Conservation (phyloP, 1,139 yeast species). For the Geotrichum phurueaensis region DNA sequence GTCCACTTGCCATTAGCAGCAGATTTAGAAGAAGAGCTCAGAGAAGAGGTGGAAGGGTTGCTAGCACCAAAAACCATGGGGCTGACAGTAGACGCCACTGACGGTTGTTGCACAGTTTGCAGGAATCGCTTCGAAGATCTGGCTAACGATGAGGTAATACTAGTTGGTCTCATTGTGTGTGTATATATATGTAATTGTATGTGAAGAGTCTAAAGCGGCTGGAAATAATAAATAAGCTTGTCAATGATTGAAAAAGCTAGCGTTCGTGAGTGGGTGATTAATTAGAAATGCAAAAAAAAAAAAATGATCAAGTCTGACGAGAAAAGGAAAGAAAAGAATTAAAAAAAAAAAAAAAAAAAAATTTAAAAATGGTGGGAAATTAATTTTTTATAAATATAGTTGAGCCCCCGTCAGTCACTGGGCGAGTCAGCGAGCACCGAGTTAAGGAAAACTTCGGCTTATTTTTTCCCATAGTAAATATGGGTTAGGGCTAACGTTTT, state of each 20-base stretch:
- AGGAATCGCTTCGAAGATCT: slow-evolving; percentile 18
- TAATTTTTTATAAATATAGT: not conserved
- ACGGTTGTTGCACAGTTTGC: slow-evolving; percentile 18
- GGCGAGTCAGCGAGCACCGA: not conserved
- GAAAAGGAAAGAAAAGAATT: not conserved
- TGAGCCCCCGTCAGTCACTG: not conserved
- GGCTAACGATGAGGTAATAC: slow-evolving; percentile 6
- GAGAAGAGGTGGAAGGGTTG: not conserved
- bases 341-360: not conserved
- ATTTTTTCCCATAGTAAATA: not conserved
- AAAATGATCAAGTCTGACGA: not conserved
- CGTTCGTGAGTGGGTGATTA: not conserved
- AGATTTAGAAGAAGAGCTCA: not conserved
- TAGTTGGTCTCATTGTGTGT: slow-evolving; percentile 17
- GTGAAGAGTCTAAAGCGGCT: not conserved
- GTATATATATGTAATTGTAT: not conserved
- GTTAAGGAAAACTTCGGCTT: not conserved
- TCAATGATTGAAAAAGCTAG: not conserved
- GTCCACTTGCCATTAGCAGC: slow-evolving; percentile 14
- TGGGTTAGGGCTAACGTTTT: not conserved
- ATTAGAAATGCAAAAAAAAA: not conserved
- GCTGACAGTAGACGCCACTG: slow-evolving; percentile 8
- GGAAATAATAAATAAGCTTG: not conserved
- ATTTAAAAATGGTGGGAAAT: not conserved
- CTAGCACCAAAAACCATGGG: slow-evolving; percentile 14